phyloP scores from a whole-genome alignment of 495 filamentous ascomycete species.

The Elasticomyces elasticus region DNA sequence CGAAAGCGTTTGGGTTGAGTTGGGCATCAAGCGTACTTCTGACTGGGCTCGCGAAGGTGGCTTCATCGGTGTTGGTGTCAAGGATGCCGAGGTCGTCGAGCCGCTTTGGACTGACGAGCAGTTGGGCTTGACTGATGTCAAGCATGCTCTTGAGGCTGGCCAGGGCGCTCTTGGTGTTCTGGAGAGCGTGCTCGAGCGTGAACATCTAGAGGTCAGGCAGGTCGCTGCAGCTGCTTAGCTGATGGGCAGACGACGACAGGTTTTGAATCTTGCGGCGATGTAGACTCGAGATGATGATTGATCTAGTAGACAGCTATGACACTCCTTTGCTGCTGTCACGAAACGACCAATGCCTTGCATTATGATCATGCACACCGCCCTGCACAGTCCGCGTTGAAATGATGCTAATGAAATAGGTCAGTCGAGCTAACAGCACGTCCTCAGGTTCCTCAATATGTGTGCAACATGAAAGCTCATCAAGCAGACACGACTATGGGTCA shows the following conservation, averaged over 20 bases:
- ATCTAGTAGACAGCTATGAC: conserved; percentile 7
- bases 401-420: too few species aligned
- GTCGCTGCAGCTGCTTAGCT: conserved; percentile 35
- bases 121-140: conserved; percentile 55
- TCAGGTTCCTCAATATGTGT: too few species aligned
- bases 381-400: too few species aligned
- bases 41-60: conserved; percentile 88
- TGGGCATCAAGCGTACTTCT: conserved; percentile 81
- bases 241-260: too few species aligned
- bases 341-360: too few species aligned
- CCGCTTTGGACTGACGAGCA: conserved; percentile 83
- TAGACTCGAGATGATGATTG: not conserved
- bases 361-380: too few species aligned
- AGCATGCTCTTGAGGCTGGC: conserved; percentile 43
- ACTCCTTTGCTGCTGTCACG: conserved; percentile 8
- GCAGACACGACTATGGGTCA: too few species aligned
- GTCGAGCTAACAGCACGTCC: too few species aligned
- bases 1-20: conserved; percentile 73
- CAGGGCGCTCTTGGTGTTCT: conserved; percentile 23
- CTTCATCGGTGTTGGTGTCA: conserved; percentile 81
- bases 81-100: conserved; percentile 45
- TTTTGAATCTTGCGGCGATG: too few species aligned
- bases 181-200: conserved; percentile 24
- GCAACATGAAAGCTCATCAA: too few species aligned
- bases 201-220: conserved; percentile 33